Evolutionary conservation across 495 filamentous ascomycete species (phyloP).

Genomic region (Xylaria acuta): DNA sequence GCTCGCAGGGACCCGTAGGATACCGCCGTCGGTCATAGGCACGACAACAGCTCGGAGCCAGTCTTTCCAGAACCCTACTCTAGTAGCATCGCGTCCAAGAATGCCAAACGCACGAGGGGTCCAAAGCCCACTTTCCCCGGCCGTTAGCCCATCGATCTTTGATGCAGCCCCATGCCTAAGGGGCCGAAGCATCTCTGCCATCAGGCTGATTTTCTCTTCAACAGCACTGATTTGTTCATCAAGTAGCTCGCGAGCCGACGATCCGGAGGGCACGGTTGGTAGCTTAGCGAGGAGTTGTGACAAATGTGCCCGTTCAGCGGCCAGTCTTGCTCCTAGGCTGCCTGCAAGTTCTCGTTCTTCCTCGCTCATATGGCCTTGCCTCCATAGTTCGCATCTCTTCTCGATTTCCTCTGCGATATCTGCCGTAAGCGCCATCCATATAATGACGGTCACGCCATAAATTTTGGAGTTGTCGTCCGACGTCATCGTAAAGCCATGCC

Average conservation of each 20-base stretch:
- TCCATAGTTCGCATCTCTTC: conserved; percentile 90
- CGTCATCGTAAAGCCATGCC: conserved; percentile 99
- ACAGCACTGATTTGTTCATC: conserved; percentile 95
- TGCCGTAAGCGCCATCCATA: conserved; percentile 88
- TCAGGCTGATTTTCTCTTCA: conserved; percentile 95
- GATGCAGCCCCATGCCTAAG: conserved; percentile 93
- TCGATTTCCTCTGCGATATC: conserved; percentile 87
- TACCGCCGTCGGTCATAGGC: conserved; percentile 88
- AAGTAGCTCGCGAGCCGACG: conserved; percentile 76
- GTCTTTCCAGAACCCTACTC: conserved; percentile 98
- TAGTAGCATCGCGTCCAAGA: conserved; percentile 80
- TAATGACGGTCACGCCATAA: conserved; percentile 88
- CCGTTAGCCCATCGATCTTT: conserved; percentile 95
- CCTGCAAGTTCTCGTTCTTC: conserved; percentile 94
- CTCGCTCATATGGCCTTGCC: conserved; percentile 91
- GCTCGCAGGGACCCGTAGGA: conserved; percentile 82
- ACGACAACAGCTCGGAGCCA: conserved; percentile 93
- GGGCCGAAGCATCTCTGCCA: conserved; percentile 93
- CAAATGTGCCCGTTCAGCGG: conserved; percentile 86
- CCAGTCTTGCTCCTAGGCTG: conserved; percentile 88
- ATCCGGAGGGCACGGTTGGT: conserved; percentile 78
- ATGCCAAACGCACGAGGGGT: conserved; percentile 94
- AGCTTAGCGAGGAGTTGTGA: conserved; percentile 85
- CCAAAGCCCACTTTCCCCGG: conserved; percentile 96
- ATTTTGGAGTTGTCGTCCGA: conserved; percentile 88